Evolutionary conservation across 192 early-diverging fungal genomes (phyloP).

Genomic region (Umbelopsis isabellina): DNA sequence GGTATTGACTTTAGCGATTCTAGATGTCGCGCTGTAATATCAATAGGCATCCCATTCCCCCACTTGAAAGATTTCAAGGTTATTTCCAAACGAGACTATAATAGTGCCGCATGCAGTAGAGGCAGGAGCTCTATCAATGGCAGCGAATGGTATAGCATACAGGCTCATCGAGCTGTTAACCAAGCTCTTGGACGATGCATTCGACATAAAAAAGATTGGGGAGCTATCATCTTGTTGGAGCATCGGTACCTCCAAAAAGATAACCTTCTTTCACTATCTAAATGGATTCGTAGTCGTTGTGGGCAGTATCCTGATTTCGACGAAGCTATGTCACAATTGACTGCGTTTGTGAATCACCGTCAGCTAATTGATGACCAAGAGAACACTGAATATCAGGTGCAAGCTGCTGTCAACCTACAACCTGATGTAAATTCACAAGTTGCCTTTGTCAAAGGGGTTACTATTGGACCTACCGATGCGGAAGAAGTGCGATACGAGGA

Average conservation of each 20-base stretch:
- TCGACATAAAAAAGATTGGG: conserved; percentile 40
- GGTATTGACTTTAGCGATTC: conserved; percentile 76
- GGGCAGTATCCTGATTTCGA: conserved; percentile 35
- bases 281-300: conserved; percentile 61
- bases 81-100: conserved; percentile 48
- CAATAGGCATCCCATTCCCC: conserved; percentile 67
- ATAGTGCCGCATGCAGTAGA: conserved; percentile 12
- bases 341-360: neutral
- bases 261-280: conserved; percentile 60
- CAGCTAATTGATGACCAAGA: neutral
- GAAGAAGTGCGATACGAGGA: too few relatives aligned
- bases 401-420: neutral
- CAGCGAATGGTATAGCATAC: conserved; percentile 30
- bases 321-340: conserved; percentile 23
- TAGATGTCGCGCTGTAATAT: conserved; percentile 65
- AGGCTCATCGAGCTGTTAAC: conserved; percentile 40
- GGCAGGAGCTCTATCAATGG: conserved; percentile 13
- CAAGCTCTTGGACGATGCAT: conserved; percentile 46
- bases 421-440: too few relatives aligned
- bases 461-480: too few relatives aligned
- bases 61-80: conserved; percentile 59
- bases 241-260: conserved; percentile 52
- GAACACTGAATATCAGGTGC: neutral
- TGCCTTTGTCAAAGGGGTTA: too few relatives aligned
- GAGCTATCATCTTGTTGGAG: conserved; percentile 66